Evolutionary conservation across 768 basidiomycete species (phyloP).

Genomic region (Russula earlei): DNA sequence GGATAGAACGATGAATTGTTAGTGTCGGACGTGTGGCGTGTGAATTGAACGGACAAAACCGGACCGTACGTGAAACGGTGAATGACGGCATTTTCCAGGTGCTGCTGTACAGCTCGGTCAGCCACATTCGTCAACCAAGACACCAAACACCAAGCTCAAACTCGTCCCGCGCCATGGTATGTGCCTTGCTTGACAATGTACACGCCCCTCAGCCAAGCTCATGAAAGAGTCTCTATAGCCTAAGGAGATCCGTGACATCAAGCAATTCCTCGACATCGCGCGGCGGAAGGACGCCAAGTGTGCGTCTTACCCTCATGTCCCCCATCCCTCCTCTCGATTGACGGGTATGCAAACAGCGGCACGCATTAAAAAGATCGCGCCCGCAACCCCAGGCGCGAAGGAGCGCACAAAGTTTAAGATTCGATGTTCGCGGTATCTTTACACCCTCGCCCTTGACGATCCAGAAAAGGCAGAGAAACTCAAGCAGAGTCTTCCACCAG

Average conservation of each 20-base stretch:
- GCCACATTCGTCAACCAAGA: not conserved
- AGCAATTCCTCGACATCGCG: constrained; percentile 95
- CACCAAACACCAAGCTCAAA: too few relatives aligned
- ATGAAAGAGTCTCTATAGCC: constrained; percentile 42
- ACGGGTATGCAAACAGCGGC: constrained; percentile 52
- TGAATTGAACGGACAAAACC: too few relatives aligned
- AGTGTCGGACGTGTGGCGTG: too few relatives aligned
- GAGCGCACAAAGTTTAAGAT: constrained; percentile 96
- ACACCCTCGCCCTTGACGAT: constrained; percentile 95
- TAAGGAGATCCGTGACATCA: constrained; percentile 97
- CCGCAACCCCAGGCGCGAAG: constrained; percentile 60
- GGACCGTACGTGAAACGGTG: not conserved
- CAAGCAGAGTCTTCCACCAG: constrained; percentile 88
- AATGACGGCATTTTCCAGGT: constrained; percentile 1
- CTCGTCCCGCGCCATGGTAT: constrained; percentile 3
- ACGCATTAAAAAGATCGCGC: constrained; percentile 91
- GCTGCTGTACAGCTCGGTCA: constrained; percentile 11
- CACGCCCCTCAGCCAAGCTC: not conserved
- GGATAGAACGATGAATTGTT: too few relatives aligned
- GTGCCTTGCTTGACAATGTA: not conserved
- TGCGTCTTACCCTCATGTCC: constrained; percentile 48
- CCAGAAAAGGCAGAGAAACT: constrained; percentile 98
- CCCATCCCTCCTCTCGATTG: not conserved
- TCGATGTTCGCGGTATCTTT: constrained; percentile 90
- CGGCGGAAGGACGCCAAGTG: constrained; percentile 95